These are phyloP conservation scores for Arxiozyma slooffiae DNA, from an alignment of 1,139 yeast genomes.

Conservation along the genomic window DNA sequence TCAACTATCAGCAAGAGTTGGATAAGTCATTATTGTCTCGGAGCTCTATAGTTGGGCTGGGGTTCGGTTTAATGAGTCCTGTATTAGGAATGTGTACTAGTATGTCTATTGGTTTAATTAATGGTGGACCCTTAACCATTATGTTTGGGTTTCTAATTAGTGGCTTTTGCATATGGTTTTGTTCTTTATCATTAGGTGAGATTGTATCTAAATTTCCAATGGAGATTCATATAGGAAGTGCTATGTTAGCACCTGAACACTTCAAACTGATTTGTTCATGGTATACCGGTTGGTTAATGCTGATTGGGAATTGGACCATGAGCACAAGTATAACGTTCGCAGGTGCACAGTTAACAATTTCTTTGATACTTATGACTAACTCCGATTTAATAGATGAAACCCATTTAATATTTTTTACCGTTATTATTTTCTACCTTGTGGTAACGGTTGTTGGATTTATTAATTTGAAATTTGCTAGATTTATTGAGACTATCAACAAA, in stretches of 20 bases:
- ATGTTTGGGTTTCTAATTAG: constrained; percentile 62
- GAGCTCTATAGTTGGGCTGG: constrained; percentile 59
- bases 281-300: constrained; percentile 68
- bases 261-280: constrained; percentile 52
- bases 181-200: constrained; percentile 60
- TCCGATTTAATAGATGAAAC: constrained; percentile 43
- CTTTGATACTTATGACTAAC: constrained; percentile 53
- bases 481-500: constrained; percentile 54
- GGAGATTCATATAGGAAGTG: constrained; percentile 68
- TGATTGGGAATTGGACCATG: constrained; percentile 71
- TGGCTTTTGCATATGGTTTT: constrained; percentile 50
- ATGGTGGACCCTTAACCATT: constrained; percentile 66
- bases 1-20: constrained; percentile 60
- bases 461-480: constrained; percentile 48
- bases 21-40: constrained; percentile 53
- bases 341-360: constrained; percentile 61
- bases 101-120: constrained; percentile 54
- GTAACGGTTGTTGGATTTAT: constrained; percentile 53
- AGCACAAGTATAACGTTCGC: constrained; percentile 63
- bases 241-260: constrained; percentile 50
- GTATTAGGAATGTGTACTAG: constrained; percentile 69
- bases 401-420: constrained; percentile 43
- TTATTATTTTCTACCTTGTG: constrained; percentile 45
- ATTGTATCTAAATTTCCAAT: constrained; percentile 67
- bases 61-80: constrained; percentile 70